These are phyloP conservation scores for Ophiostoma perfectum DNA, from an alignment of 2,329 filamentous ascomycete species.

Conservation along the genomic window DNA sequence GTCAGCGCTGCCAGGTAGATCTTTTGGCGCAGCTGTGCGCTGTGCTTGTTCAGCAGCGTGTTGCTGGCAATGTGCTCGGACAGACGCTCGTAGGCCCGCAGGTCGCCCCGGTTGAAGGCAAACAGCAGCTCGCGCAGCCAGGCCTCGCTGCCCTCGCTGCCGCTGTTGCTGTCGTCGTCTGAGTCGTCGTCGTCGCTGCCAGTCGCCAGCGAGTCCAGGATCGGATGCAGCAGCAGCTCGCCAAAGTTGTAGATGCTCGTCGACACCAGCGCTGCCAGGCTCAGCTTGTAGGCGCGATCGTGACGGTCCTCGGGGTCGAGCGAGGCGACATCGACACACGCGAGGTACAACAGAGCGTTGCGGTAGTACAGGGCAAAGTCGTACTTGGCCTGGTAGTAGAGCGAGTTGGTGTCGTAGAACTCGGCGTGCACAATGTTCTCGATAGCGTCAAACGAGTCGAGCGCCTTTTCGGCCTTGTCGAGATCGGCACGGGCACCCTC, in stretches of 20 bases:
- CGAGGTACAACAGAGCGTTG: conserved; percentile 94
- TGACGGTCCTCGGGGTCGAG: conserved; percentile 70
- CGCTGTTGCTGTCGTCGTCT: conserved; percentile 31
- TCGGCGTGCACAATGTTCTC: conserved; percentile 93
- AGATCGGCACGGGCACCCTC: conserved; percentile 82
- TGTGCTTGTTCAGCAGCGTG: conserved; percentile 70
- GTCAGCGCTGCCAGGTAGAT: conserved; percentile 95
- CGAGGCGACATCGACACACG: conserved; percentile 79
- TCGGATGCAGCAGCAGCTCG: conserved; percentile 94
- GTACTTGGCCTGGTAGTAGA: conserved; percentile 88
- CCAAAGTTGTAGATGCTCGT: conserved; percentile 99
- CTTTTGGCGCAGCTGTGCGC: conserved; percentile 87
- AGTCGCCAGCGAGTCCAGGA: conserved; percentile 68
- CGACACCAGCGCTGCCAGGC: conserved; percentile 85
- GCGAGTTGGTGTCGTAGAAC: conserved; percentile 92
- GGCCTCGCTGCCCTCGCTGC: conserved; percentile 54
- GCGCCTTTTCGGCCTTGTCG: conserved; percentile 76
- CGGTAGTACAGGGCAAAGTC: conserved; percentile 97
- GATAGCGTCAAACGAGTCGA: conserved; percentile 90
- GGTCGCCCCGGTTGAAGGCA: conserved; percentile 93
- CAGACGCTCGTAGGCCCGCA: conserved; percentile 78
- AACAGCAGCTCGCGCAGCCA: conserved; percentile 97
- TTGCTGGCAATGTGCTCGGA: conserved; percentile 76
- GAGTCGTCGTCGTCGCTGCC: conserved; percentile 33
- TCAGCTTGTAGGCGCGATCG: conserved; percentile 83